Evolutionary conservation across 129 eudicot species (phyloP).

Genomic region (carrot (Daucus carota)): DH1_v3.0 NC_030386.2:4229501-4230000

Average conservation of each 20-base stretch:
- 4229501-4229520: not conserved
- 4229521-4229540: not conserved
- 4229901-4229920: constrained; percentile 78
- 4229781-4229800: constrained; percentile 35
- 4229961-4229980: constrained; percentile 8
- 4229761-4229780: not conserved
- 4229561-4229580: not conserved
- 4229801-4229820: constrained; percentile 88
- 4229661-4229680: not conserved
- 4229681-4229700: not conserved
- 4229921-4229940: constrained; percentile 81
- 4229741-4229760: not conserved
- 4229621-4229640: not conserved
- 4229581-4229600: not conserved
- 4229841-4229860: constrained; percentile 73
- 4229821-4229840: constrained; percentile 76
- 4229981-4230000: too few relatives aligned
- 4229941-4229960: constrained; percentile 54
- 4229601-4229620: not conserved
- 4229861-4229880: constrained; percentile 87
- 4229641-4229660: not conserved
- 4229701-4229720: not conserved
- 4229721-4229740: not conserved
- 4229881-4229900: constrained; percentile 65
- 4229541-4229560: not conserved